phyloP scores from a whole-genome alignment of 139 green algal genomes.

The Coccomyxa sp. region DNA sequence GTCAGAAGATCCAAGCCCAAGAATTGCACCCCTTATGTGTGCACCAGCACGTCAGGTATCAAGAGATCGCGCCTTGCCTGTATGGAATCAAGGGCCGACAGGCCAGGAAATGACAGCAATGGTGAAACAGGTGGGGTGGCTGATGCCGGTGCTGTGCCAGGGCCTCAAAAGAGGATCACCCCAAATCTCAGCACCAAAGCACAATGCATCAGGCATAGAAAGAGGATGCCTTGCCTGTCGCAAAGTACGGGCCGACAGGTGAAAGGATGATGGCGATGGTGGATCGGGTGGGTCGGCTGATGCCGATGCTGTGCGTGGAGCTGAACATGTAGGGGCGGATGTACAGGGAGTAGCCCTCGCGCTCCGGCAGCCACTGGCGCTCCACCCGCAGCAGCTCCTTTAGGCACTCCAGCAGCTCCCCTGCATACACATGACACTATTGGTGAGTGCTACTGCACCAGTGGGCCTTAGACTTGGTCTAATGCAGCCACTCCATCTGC shows the following conservation, averaged over 20 bases:
- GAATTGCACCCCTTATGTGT: too few species aligned
- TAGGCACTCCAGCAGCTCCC: conserved; percentile 74
- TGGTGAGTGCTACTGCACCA: not conserved
- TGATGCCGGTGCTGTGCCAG: too few species aligned
- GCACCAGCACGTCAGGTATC: too few species aligned
- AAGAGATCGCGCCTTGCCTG: too few species aligned
- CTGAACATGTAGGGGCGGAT: conserved; percentile 69
- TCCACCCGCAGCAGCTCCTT: conserved; percentile 72
- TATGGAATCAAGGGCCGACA: too few species aligned
- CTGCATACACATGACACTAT: conserved; percentile 12
- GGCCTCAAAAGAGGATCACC: too few species aligned
- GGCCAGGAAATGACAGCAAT: too few species aligned
- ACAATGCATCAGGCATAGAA: not conserved
- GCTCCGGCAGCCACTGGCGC: conserved; percentile 55
- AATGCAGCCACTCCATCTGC: too few species aligned
- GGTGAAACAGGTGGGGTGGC: too few species aligned
- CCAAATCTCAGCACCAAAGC: too few species aligned
- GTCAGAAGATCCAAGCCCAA: too few species aligned
- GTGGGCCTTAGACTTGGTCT: not conserved
- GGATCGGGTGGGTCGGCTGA: conserved; percentile 17
- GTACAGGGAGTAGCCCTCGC: conserved; percentile 75
- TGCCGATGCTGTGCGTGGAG: conserved; percentile 2
- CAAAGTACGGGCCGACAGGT: conserved; percentile 82
- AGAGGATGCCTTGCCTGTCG: conserved; percentile 11
- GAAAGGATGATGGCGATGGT: conserved; percentile 62